phyloP scores from a whole-genome alignment of 345 rosid genomes.

The Salix caprea region DNA sequence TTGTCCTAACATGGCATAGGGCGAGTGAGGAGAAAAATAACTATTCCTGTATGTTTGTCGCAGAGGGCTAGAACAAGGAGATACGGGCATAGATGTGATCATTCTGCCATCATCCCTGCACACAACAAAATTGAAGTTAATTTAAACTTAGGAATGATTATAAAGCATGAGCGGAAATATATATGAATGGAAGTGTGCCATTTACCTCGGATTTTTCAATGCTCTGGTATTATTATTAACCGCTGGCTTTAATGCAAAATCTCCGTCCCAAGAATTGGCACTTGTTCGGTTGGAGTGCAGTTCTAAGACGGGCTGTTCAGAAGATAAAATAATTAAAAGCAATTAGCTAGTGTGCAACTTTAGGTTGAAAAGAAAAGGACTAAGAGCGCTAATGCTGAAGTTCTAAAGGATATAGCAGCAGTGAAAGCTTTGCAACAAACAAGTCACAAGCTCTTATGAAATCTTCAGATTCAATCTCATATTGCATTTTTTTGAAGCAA shows the following conservation, averaged over 20 bases:
- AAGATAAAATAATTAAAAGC: neutral
- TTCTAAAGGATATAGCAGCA: neutral
- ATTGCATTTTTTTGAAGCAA: neutral
- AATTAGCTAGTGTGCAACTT: constrained; percentile 13
- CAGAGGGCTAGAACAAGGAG: constrained; percentile 89
- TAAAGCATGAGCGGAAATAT: neutral
- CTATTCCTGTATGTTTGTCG: constrained; percentile 65
- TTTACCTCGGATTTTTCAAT: constrained; percentile 57
- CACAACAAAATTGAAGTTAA: constrained; percentile 7
- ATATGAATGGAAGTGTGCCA: neutral
- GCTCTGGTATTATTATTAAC: constrained; percentile 33
- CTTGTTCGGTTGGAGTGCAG: constrained; percentile 48
- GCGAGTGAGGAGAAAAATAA: constrained; percentile 74
- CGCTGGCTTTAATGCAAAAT: constrained; percentile 40
- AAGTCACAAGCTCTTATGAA: neutral
- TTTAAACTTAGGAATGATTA: neutral
- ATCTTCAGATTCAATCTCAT: neutral
- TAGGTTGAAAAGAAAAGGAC: neutral
- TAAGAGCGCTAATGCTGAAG: neutral
- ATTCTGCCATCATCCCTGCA: constrained; percentile 66
- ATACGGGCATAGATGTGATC: constrained; percentile 79
- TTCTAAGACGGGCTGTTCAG: constrained; percentile 67
- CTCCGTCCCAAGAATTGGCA: constrained; percentile 37
- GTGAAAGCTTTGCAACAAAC: neutral
- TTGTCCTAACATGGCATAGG: constrained; percentile 45